A percentile compares a stretch with the other conserved stretches of the same genome.
phyloP scores from a whole-genome alignment of 371 early-diverging fungal species.

The Apophysomyces variabilis region DNA sequence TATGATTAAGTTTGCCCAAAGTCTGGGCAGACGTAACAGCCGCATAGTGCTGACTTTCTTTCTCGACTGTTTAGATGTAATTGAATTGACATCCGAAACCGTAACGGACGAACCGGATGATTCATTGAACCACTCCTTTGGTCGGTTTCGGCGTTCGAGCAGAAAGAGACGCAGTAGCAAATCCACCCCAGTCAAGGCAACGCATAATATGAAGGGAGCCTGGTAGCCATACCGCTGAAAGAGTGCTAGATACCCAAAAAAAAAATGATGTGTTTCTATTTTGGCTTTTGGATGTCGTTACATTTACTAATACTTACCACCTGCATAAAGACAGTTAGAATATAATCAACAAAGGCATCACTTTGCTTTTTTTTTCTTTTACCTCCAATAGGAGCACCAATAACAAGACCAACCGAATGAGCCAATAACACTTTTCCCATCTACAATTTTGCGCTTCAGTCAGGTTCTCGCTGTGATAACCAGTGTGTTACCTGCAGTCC shows the following conservation, averaged over 20 bases:
- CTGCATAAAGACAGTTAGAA: background rate
- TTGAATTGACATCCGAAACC: background rate
- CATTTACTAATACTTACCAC: background rate
- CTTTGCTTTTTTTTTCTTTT: background rate
- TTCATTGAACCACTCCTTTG: constrained; percentile 23
- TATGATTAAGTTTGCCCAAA: constrained; percentile 26
- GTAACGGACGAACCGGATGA: background rate
- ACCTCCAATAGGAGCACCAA: constrained; percentile 38
- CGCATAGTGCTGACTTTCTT: constrained; percentile 18
- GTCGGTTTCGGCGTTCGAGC: constrained; percentile 41
- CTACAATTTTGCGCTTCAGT: constrained; percentile 14
- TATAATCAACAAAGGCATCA: background rate
- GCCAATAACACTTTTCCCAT: constrained; percentile 60
- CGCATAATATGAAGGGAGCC: constrained; percentile 71
- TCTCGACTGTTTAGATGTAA: background rate
- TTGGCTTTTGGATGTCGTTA: background rate
- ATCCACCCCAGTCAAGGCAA: constrained; percentile 55
- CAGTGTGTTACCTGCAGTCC: constrained; percentile 40
- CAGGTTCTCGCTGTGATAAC: background rate
- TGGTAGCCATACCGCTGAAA: constrained; percentile 60
- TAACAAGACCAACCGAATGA: constrained; percentile 58
- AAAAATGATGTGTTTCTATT: background rate
- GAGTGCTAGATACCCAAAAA: constrained; percentile 22
- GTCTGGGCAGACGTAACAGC: constrained; percentile 21
- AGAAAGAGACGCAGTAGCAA: constrained; percentile 41